Conservation (phyloP, 2,329 filamentous ascomycete genomes). For the Ascochyta koolunga region DNA sequence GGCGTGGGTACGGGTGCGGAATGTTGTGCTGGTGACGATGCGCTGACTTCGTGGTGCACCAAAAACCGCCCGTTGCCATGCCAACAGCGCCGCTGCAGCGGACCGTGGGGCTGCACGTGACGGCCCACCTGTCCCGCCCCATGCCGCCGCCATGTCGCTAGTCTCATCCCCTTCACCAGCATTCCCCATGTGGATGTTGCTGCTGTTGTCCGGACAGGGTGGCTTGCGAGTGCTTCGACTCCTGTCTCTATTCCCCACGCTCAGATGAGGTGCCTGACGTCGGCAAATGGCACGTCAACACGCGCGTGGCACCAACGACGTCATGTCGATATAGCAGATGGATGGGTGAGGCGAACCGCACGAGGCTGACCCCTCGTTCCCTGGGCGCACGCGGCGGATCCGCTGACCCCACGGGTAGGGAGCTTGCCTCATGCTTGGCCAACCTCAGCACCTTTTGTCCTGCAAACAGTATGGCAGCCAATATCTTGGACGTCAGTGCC, state of each 20-base stretch:
- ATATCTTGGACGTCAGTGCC: not conserved
- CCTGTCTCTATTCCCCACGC: not conserved
- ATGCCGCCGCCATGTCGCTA: constrained; percentile 2
- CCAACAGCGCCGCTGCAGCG: constrained; percentile 1
- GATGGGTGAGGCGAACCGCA: not conserved
- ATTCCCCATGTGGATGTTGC: constrained; percentile 2
- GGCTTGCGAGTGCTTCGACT: not conserved
- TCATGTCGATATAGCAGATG: not conserved
- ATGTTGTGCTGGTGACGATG: constrained; percentile 25
- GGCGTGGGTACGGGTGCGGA: constrained; percentile 34
- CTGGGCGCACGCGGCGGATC: constrained; percentile 1
- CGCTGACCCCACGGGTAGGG: constrained; percentile 2
- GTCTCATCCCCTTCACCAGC: not conserved
- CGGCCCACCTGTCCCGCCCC: not conserved
- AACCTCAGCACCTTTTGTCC: not conserved
- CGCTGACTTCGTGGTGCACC: constrained; percentile 6
- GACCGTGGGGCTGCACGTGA: constrained; percentile 6
- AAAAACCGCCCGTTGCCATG: constrained; percentile 11
- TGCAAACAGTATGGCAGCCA: not conserved
- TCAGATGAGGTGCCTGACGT: not conserved
- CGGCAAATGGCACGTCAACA: not conserved
- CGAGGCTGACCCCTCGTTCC: constrained; percentile 1
- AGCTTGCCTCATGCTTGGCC: not conserved
- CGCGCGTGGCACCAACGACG: not conserved
- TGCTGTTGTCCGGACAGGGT: not conserved